These are phyloP conservation scores for Cryptococcus sp. DNA, from an alignment of 1,284 basidiomycete species.

Conservation along the genomic window DNA sequence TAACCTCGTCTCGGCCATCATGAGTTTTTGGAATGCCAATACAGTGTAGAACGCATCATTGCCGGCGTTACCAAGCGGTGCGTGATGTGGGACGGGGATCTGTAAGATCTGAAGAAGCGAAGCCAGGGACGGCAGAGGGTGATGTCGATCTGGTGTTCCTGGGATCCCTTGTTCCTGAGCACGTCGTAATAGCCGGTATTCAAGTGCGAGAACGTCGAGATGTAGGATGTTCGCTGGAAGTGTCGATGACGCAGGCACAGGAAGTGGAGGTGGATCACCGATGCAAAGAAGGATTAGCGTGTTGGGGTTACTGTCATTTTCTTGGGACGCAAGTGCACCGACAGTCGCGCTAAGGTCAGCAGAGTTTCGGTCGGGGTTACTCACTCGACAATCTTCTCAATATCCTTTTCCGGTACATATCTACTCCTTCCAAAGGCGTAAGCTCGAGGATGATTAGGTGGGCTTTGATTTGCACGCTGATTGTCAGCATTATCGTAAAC, in stretches of 20 bases:
- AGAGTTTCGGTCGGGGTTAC: slow-evolving; percentile 4
- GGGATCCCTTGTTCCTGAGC: slow-evolving; percentile 34
- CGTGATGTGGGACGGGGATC: slow-evolving; percentile 41
- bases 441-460: slow-evolving; percentile 32
- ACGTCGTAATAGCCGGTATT: slow-evolving; percentile 35
- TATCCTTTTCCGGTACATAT: slow-evolving; percentile 60
- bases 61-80: slow-evolving; percentile 46
- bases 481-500: background rate
- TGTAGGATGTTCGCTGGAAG: slow-evolving; percentile 68
- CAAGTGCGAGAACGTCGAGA: slow-evolving; percentile 56
- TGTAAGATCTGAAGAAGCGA: slow-evolving; percentile 39
- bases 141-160: slow-evolving; percentile 31
- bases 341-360: slow-evolving; percentile 56
- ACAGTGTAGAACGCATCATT: slow-evolving; percentile 49
- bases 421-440: slow-evolving; percentile 69
- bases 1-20: slow-evolving; percentile 42
- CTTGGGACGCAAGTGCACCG: slow-evolving; percentile 66
- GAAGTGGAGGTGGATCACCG: slow-evolving; percentile 48
- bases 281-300: slow-evolving; percentile 70
- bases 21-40: slow-evolving; percentile 45
- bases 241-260: slow-evolving; percentile 37
- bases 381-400: slow-evolving; percentile 64
- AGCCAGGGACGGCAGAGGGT: slow-evolving; percentile 31
- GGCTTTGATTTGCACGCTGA: slow-evolving; percentile 40
- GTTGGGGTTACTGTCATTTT: slow-evolving; percentile 67